Evolutionary conservation across 1,284 basidiomycete genomes (phyloP).

Genomic region (Xerocomus nothofagi): DNA sequence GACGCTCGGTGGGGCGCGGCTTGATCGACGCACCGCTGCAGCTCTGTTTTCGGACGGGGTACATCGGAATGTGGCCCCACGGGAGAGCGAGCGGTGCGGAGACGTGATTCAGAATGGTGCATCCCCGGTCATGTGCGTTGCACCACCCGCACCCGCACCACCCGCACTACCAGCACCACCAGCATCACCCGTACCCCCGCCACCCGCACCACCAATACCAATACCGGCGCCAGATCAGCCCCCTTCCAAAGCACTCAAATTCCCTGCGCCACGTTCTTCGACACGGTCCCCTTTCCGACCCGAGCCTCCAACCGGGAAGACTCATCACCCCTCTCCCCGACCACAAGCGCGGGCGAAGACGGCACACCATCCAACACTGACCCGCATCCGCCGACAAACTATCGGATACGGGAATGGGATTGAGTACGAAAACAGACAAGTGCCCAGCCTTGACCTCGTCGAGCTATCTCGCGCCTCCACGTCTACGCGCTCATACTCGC

Average conservation of each 20-base stretch:
- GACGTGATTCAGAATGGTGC: not conserved
- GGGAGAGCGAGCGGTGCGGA: not conserved
- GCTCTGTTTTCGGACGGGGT: conserved; percentile 3
- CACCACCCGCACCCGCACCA: not conserved
- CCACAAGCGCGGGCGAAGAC: not conserved
- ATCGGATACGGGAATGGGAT: not conserved
- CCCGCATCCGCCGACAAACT: conserved; percentile 19
- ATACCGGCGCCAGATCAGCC: not conserved
- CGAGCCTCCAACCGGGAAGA: not conserved
- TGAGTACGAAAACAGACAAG: not conserved
- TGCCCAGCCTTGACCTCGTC: conserved; percentile 29
- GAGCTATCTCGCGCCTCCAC: conserved; percentile 16
- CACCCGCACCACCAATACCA: too few relatives aligned
- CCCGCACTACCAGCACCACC: too few relatives aligned
- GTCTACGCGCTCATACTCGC: conserved; percentile 18
- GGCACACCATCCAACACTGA: conserved; percentile 12
- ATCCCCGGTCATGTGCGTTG: conserved; percentile 5
- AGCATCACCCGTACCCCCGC: too few relatives aligned
- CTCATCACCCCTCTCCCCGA: not conserved
- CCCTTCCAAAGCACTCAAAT: conserved; percentile 6
- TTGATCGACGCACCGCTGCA: not conserved
- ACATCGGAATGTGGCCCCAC: not conserved
- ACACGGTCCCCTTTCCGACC: conserved; percentile 25
- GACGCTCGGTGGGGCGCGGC: not conserved
- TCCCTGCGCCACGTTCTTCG: conserved; percentile 23